phyloP scores from a whole-genome alignment of 352 stramenopile genomes.

The Phytophthora pluvialis region DNA sequence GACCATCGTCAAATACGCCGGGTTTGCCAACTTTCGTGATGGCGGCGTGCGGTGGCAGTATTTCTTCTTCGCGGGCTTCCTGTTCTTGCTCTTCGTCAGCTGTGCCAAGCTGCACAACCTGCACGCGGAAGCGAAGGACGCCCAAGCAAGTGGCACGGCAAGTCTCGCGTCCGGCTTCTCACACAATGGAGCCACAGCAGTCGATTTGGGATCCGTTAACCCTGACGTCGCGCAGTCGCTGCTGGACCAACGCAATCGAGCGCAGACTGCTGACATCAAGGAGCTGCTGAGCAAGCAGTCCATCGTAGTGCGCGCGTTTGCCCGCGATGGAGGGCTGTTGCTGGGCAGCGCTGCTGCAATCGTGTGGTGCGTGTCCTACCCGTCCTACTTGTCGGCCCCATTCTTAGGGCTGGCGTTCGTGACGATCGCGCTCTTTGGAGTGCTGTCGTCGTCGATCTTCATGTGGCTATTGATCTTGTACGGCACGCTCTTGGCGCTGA shows the following conservation, averaged over 20 bases:
- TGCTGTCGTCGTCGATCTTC: conserved; percentile 54
- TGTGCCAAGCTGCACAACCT: conserved; percentile 74
- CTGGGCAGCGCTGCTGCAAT: conserved; percentile 72
- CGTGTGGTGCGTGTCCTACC: conserved; percentile 84
- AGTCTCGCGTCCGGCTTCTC: conserved; percentile 23
- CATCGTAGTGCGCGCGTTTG: conserved; percentile 68
- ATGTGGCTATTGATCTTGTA: conserved; percentile 76
- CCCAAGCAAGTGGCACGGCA: conserved; percentile 3
- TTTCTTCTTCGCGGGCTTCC: conserved; percentile 67
- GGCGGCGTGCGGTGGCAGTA: conserved; percentile 58
- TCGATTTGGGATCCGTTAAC: conserved; percentile 37
- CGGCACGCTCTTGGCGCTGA: conserved; percentile 55
- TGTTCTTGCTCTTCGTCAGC: conserved; percentile 69
- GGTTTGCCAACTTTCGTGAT: conserved; percentile 63
- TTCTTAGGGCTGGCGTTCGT: conserved; percentile 74
- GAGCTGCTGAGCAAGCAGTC: conserved; percentile 69
- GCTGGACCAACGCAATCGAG: conserved; percentile 36
- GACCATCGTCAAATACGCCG: conserved; percentile 58
- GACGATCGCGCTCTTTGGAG: conserved; percentile 69
- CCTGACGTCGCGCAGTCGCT: conserved; percentile 38
- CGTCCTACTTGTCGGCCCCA: conserved; percentile 73
- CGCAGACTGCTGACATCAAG: conserved; percentile 45
- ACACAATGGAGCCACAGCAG: conserved; percentile 19
- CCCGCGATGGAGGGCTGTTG: conserved; percentile 70
- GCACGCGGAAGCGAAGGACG: conserved; percentile 35